phyloP scores from a whole-genome alignment of 2,329 filamentous ascomycete species.

The Exophiala alcalophila region DNA sequence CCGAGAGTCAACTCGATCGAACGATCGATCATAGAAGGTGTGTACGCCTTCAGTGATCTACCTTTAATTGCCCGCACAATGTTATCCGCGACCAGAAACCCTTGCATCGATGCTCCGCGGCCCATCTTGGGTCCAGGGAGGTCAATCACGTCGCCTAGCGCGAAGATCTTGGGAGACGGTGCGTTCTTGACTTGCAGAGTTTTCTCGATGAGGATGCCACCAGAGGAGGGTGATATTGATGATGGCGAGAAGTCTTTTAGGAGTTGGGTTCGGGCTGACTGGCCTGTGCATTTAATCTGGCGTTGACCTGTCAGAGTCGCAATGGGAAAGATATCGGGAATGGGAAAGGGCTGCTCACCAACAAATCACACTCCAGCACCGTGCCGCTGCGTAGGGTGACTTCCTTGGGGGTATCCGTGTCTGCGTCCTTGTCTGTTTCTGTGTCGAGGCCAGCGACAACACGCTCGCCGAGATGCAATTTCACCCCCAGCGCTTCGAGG shows the following conservation, averaged over 20 bases:
- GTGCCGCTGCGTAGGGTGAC: slow-evolving; percentile 19
- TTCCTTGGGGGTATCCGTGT: slow-evolving; percentile 10
- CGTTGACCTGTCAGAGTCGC: not conserved
- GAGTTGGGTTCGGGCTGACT: slow-evolving; percentile 55
- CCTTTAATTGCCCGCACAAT: slow-evolving; percentile 49
- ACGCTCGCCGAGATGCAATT: slow-evolving; percentile 23
- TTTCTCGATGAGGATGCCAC: slow-evolving; percentile 53
- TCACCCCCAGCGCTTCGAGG: slow-evolving; percentile 26
- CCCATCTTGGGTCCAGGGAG: slow-evolving; percentile 52
- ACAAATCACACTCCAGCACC: slow-evolving; percentile 14
- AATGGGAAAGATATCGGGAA: not conserved
- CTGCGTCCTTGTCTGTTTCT: no score
- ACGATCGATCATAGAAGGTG: slow-evolving; percentile 47
- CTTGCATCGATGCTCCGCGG: slow-evolving; percentile 55
- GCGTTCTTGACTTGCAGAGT: slow-evolving; percentile 57
- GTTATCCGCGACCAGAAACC: slow-evolving; percentile 54
- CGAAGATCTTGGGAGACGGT: slow-evolving; percentile 52
- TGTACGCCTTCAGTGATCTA: slow-evolving; percentile 43
- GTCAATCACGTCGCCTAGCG: slow-evolving; percentile 62
- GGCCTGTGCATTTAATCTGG: slow-evolving; percentile 60
- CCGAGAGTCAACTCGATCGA: slow-evolving; percentile 56
- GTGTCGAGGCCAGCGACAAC: slow-evolving; percentile 13
- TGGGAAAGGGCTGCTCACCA: slow-evolving; percentile 16
- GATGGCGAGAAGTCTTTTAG: slow-evolving; percentile 45
- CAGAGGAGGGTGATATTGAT: slow-evolving; percentile 47